These are phyloP conservation scores for Colletotrichum sansevieriae DNA, from an alignment of 2,329 filamentous ascomycete genomes.

Conservation along the genomic window DNA sequence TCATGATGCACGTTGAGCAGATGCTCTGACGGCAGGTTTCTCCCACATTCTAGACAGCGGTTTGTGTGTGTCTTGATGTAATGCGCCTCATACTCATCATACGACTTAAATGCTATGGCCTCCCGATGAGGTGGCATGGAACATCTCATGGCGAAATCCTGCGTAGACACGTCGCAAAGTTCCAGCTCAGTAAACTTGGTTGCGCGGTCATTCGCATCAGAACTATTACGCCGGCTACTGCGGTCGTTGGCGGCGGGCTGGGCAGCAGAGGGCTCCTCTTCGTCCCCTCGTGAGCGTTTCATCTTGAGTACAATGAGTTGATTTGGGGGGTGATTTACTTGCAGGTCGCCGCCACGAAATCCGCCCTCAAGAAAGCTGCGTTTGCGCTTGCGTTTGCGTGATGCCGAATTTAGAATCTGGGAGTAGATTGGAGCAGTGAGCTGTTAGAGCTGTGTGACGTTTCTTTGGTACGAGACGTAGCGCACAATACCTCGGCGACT, in stretches of 20 bases:
- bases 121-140: slow-evolving; percentile 83
- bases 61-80: slow-evolving; percentile 86
- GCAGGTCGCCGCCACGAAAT: slow-evolving; percentile 30
- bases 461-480: background rate
- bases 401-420: slow-evolving; percentile 20
- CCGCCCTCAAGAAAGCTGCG: slow-evolving; percentile 2
- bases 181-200: slow-evolving; percentile 75
- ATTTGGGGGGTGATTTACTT: slow-evolving; percentile 29
- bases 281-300: slow-evolving; percentile 74
- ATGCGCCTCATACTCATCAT: slow-evolving; percentile 88
- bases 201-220: slow-evolving; percentile 46
- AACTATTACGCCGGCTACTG: slow-evolving; percentile 25
- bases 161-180: slow-evolving; percentile 49
- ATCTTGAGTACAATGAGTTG: slow-evolving; percentile 53
- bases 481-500: slow-evolving; percentile 2
- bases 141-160: slow-evolving; percentile 76
- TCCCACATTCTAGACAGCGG: slow-evolving; percentile 85
- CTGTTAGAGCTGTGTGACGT: slow-evolving; percentile 2
- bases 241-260: slow-evolving; percentile 42
- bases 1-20: slow-evolving; percentile 87
- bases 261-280: slow-evolving; percentile 58
- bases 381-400: background rate
- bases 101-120: slow-evolving; percentile 77
- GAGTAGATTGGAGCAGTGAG: slow-evolving; percentile 7
- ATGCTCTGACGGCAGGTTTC: slow-evolving; percentile 88